Evolutionary conservation across 768 basidiomycete species (phyloP).

Genomic region (Lactarius quietus): DNA sequence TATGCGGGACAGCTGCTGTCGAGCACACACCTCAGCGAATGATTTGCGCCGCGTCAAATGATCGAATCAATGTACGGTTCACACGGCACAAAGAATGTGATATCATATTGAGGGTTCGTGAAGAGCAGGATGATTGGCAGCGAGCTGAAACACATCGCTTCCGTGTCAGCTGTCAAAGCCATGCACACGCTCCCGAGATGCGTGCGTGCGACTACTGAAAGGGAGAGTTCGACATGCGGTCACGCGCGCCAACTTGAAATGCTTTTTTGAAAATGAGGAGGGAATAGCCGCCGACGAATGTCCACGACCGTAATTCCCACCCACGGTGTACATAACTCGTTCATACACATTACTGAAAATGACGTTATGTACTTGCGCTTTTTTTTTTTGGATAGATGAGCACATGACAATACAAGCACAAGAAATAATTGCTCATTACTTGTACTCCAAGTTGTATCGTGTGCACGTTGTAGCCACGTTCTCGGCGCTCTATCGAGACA

Average conservation of each 20-base stretch:
- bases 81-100: neutral
- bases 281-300: neutral
- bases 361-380: conserved; percentile 9
- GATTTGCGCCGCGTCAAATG: neutral
- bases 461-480: conserved; percentile 7
- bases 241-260: neutral
- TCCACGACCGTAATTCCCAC: neutral
- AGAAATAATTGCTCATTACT: no score
- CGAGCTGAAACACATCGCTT: conserved; percentile 12
- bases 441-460: no score
- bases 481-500: neutral
- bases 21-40: neutral
- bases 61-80: neutral
- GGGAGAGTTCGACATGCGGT: neutral
- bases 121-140: neutral
- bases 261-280: neutral
- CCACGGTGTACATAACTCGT: neutral
- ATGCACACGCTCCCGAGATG: neutral
- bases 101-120: conserved; percentile 9
- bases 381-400: no score
- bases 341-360: neutral
- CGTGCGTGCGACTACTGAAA: neutral
- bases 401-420: no score
- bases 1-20: neutral
- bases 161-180: conserved; percentile 10